phyloP scores from a whole-genome alignment of 1,284 basidiomycete species.

The Dichomitus squalens region DNA sequence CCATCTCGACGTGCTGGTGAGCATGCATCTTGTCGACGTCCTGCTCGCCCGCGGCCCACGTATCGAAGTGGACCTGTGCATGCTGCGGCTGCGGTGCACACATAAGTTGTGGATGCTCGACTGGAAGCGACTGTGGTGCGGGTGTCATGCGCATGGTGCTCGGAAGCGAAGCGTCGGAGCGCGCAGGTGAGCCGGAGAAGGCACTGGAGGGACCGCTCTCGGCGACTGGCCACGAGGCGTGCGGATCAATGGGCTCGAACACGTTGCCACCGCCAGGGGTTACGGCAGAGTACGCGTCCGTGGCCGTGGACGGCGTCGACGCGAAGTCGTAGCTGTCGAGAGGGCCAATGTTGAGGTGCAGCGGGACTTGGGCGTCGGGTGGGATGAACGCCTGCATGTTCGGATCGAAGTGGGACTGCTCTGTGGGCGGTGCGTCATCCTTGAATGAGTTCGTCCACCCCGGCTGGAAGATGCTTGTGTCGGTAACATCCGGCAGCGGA shows the following conservation, averaged over 20 bases:
- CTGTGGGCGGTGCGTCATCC: conserved; percentile 34
- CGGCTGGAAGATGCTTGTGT: conserved; percentile 52
- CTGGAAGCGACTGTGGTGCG: background rate
- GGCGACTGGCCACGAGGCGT: conserved; percentile 27
- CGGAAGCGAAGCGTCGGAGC: conserved; percentile 39
- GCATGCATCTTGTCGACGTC: background rate
- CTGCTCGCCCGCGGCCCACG: conserved; percentile 9
- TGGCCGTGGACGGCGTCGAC: conserved; percentile 16
- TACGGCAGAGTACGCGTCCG: conserved; percentile 13
- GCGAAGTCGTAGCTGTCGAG: conserved; percentile 19
- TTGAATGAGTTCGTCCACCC: conserved; percentile 38
- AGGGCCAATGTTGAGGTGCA: conserved; percentile 22
- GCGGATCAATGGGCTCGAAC: conserved; percentile 22
- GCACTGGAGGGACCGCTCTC: conserved; percentile 40
- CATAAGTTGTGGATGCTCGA: background rate
- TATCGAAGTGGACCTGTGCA: conserved; percentile 12
- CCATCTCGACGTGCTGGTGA: background rate
- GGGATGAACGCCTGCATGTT: conserved; percentile 30
- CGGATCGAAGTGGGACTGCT: conserved; percentile 24
- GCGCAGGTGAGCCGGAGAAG: conserved; percentile 49
- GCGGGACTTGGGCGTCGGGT: conserved; percentile 27
- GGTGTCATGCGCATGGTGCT: background rate
- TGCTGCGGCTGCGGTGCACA: conserved; percentile 22
- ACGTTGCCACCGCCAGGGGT: conserved; percentile 4
- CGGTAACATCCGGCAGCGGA: conserved; percentile 50